Evolutionary conservation across 2,329 filamentous ascomycete species (phyloP).

Genomic region (Pochonia chlamydosporia): DNA sequence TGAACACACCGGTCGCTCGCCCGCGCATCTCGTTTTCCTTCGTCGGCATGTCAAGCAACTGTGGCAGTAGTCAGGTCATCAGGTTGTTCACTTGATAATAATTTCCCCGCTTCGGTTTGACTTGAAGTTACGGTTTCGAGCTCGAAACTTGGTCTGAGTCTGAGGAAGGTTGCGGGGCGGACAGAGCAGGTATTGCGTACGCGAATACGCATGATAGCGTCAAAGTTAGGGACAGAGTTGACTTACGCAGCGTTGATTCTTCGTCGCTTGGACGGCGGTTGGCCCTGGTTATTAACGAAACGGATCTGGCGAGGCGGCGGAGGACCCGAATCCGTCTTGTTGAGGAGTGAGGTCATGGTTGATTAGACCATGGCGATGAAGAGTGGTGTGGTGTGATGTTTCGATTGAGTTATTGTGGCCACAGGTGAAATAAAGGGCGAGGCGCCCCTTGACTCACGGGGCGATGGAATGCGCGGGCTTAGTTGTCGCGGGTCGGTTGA

Average conservation of each 20-base stretch:
- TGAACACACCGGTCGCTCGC: constrained; percentile 65
- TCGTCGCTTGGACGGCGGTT: constrained; percentile 72
- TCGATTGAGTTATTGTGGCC: background rate
- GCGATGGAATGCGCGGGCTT: too few species aligned
- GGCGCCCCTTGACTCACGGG: too few species aligned
- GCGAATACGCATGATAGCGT: too few species aligned
- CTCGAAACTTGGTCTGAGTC: too few species aligned
- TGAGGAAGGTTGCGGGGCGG: too few species aligned
- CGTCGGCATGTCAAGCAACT: constrained; percentile 70
- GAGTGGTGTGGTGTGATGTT: constrained; percentile 2
- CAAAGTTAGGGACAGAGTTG: background rate
- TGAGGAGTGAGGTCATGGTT: constrained; percentile 42
- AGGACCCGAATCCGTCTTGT: constrained; percentile 30
- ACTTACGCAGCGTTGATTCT: constrained; percentile 74
- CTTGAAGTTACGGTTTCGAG: too few species aligned
- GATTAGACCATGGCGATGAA: constrained; percentile 28
- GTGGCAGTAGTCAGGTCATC: background rate
- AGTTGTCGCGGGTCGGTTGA: too few species aligned
- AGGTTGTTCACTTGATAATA: too few species aligned
- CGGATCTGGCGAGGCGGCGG: constrained; percentile 56
- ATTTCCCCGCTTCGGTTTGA: too few species aligned
- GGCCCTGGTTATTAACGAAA: constrained; percentile 77
- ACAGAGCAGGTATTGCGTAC: too few species aligned
- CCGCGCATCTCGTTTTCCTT: constrained; percentile 70
- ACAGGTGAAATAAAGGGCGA: too few species aligned